Evolutionary conservation across 805 yeast genomes (phyloP), one percentile per base, ranked within the genome.

Genomic region (Candida ovalis): DNA sequence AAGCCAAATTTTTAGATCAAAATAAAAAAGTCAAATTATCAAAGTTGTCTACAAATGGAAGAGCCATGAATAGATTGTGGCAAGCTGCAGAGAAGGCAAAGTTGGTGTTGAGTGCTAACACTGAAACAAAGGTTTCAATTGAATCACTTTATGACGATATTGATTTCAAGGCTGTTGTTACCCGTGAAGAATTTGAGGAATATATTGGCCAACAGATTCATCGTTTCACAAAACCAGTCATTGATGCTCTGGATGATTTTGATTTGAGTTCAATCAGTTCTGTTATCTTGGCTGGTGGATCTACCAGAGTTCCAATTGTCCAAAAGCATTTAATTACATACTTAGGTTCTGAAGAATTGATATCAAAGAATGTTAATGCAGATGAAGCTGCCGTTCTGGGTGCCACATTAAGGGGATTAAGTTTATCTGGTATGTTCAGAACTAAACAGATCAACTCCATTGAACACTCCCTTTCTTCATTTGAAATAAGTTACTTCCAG

Each of bases 341-440:
- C 40, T 69, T 84, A 38, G 88, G 85, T 1, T 80, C 79, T 18
- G 84, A 80, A 2, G 59, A 55, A 6, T 62, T 72, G 43, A 73
- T 91, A 36, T 76, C 96, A 21, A 89, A 84, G 65, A 88, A 84
- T 44, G 95, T 94, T 40, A 94, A 94, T 66, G 94, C 99, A 0
- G 99, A 94, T 67, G 99, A 94, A 70, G 83, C 97, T 40, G 88
- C 88, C 45, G 96, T 88, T 13, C 75, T 88, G 58, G 99, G 99
- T 43, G 81, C 95, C 2, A 81, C 96, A n/a, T 71, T 86, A 35
- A 78, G 90, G 54, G 98, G 94, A 19, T 85, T 89, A 37, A 74
- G 81, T 42, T 71, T 88, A 35, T 80, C 89, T n/a, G 76, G 81
- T 36, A 76, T 82, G 58, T 84, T 82, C 64, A 80, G 82, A 55